Base-by-base conservation (phyloP, 768 basidiomycete species). In the Russula dissimulans region DNA sequence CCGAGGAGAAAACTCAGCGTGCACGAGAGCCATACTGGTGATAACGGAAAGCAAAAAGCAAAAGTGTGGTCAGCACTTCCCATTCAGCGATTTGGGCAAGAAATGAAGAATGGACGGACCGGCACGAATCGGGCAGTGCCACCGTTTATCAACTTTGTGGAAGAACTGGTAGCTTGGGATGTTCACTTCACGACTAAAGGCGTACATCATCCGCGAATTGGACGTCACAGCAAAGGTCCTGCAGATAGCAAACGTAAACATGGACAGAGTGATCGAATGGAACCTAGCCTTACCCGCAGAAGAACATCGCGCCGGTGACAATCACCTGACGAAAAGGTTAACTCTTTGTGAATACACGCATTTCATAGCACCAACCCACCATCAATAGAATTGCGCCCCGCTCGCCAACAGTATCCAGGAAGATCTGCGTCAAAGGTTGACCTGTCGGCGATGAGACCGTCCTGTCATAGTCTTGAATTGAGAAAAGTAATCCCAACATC, bases 121-220 rank as follows among this genome's bases (percentile, higher is more conserved):
- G 34, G 88, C 85, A 10, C 87, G 78, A 57, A 86, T 78, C 2
- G 88, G 88, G 3, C 82, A 85, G 67, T 77, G 80, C 74, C 78
- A 80, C 52, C 75, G 76, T 11, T 70, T 56, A 70, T 81, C 80
- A 39, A 89, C 87, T 63, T 82, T 78, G 65, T 80, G 79, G 71
- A 89, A 84, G 71, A 84, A 87, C 39, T 68, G 76, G 62, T 82
- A 82, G 14, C 82, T 84, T 0, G 88, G 87, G 32, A 89, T 77
- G 10, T 80, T 87, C 0, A 86, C 84, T 68, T 91, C 89, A 39
- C 89, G 79, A 3, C 86, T 79, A 66, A 89, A 90, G 0, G 87
- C 85, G 68, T 83, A 91, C 84, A 87, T 87, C 88, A 90, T 90
- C 0, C 89, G 78, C 3, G 84, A 86, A 68, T 90, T 91, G 0